Conservation (phyloP, 1,284 basidiomycete genomes). For the Ganoderma leucocontextum region DNA sequence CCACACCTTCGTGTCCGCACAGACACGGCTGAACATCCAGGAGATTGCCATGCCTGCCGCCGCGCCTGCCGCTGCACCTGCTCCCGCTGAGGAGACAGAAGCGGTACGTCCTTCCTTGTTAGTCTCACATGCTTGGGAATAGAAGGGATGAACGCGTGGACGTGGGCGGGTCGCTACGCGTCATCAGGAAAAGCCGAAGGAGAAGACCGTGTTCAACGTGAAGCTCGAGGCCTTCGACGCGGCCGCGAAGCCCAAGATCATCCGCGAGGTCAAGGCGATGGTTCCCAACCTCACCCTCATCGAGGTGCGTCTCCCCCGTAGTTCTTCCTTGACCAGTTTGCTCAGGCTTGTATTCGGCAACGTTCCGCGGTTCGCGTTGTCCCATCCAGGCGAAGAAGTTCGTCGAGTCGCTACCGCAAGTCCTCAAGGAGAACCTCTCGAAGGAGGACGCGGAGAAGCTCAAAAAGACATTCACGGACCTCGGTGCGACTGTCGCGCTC, state of each 20-base stretch:
- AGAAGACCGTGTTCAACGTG: slow-evolving; percentile 98
- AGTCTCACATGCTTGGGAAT: too few relatives aligned
- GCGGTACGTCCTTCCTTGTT: slow-evolving; percentile 55
- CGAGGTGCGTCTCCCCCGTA: slow-evolving; percentile 70
- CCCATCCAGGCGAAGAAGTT: slow-evolving; percentile 94
- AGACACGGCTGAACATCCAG: slow-evolving; percentile 96
- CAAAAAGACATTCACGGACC: slow-evolving; percentile 87
- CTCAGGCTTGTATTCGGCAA: background rate
- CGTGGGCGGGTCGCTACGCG: slow-evolving; percentile 3
- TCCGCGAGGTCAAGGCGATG: slow-evolving; percentile 96
- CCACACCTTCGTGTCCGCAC: slow-evolving; percentile 8
- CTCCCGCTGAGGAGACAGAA: slow-evolving; percentile 67
- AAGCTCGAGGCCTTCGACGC: slow-evolving; percentile 94
- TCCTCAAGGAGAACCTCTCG: slow-evolving; percentile 93
- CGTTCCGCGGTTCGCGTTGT: slow-evolving; percentile 10
- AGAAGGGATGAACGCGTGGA: background rate
- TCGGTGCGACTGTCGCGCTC: slow-evolving; percentile 90
- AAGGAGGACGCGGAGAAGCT: slow-evolving; percentile 99
- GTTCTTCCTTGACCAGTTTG: background rate
- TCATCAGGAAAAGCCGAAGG: slow-evolving; percentile 92
- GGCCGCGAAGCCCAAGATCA: slow-evolving; percentile 94
- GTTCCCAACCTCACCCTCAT: slow-evolving; percentile 95
- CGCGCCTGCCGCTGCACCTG: slow-evolving; percentile 65
- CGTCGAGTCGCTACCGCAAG: slow-evolving; percentile 94
- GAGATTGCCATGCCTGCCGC: slow-evolving; percentile 95